phyloP scores from a whole-genome alignment of 805 yeast species.

The Clavispora asparagi region DNA sequence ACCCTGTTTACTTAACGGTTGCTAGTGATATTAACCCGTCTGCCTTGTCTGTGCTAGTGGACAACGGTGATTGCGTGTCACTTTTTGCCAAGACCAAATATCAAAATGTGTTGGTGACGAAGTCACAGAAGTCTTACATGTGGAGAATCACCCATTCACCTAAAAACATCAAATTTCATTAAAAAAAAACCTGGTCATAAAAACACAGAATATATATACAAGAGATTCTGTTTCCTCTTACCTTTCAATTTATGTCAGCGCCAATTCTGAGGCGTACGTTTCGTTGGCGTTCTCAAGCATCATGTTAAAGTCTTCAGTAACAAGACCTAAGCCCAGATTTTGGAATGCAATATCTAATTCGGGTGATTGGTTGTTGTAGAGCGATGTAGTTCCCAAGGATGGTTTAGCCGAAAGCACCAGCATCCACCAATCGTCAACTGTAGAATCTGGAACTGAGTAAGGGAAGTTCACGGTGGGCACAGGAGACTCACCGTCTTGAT shows the following conservation, averaged over 20 bases:
- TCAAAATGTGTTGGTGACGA: not conserved
- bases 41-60: not conserved
- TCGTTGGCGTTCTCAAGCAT: not conserved
- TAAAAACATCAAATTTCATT: not conserved
- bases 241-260: too few species aligned
- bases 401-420: constrained; percentile 13
- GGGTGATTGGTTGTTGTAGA: constrained; percentile 5
- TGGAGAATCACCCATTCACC: not conserved
- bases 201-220: not conserved
- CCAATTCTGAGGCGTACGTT: not conserved
- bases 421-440: constrained; percentile 12
- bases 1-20: not conserved
- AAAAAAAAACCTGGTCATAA: not conserved
- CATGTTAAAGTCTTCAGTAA: not conserved
- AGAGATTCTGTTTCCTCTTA: not conserved
- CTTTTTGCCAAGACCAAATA: not conserved
- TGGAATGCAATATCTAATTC: constrained; percentile 1
- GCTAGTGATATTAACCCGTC: not conserved
- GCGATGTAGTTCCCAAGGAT: constrained; percentile 3
- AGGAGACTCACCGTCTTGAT: not conserved
- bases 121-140: not conserved
- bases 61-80: not conserved
- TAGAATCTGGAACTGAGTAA: not conserved
- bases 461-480: not conserved
- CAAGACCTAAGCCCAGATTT: not conserved